Evolutionary conservation across 1,284 basidiomycete genomes (phyloP), one percentile per base, ranked within the genome.

Genomic region (Chalciporus sp.): DNA sequence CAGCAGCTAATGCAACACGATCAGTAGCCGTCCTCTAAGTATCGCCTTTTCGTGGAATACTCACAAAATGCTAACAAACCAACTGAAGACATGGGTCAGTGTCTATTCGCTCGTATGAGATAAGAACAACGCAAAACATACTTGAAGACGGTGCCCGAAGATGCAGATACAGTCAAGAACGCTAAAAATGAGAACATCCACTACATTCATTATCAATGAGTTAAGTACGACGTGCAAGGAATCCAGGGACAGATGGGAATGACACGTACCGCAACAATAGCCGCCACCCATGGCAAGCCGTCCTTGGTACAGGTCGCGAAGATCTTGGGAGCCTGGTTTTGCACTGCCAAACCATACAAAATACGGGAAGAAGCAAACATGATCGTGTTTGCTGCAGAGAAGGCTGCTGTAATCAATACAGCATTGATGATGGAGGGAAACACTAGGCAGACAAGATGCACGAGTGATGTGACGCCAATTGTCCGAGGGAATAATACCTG

Each of bases 301-400:
- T 28, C 16, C 37, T 51, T 48, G 5, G 90, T 94, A 71, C 89
- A 92, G 49, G 80, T 78, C 3, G 79, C 60, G 59, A 90, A 76
- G 58, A 85, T 69, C 56, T 42, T 42, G 11, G 88, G 88, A 3
- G 88, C 86, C 69, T 93, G 89, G 2, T 88, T 85, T 51, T 89
- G 85, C 44, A 92, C 74, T 0, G 91, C 82, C 28, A 95, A 77
- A 40, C 91, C 92, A 67, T 94, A 94, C 26, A 95, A 76, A 23
- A 92, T 86, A 64, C 94, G 87, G 10, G 90, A 92, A 1, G 89
- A 77, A 53, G 87, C 85, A 77, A 90, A 96, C 40, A 95, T 68
- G 76, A 82, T 87, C 28, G 85, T 88, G 73, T 91, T 94, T 42
- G 86, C 88, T 4, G 94, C 90, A 7, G 89, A 93, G 79, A 94